Conservation (phyloP, 257 asterid genomes). For the Solanum bukasovii region DNA sequence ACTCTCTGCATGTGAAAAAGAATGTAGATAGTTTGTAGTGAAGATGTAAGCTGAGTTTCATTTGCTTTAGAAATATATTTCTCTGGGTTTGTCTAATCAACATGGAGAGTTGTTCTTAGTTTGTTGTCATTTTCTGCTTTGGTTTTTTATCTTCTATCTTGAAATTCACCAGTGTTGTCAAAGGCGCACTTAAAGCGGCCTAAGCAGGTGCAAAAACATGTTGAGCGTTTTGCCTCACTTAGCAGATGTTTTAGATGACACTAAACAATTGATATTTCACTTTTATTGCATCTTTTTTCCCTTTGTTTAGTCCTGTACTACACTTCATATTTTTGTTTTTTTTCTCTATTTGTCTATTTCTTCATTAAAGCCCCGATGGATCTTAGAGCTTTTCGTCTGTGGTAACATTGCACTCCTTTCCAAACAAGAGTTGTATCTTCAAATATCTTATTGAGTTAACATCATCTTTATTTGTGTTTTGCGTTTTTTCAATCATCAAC, state of each 20-base stretch:
- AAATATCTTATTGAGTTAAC: neutral
- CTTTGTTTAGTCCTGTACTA: neutral
- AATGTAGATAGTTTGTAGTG: neutral
- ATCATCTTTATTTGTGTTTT: neutral
- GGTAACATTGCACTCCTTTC: neutral
- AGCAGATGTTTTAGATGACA: neutral
- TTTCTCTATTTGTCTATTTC: neutral
- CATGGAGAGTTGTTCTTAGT: neutral
- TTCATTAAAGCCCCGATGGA: neutral
- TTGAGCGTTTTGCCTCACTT: neutral
- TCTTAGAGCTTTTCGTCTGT: neutral
- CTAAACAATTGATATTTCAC: neutral
- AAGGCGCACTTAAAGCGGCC: conserved; percentile 28
- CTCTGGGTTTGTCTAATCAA: neutral
- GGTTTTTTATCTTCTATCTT: neutral
- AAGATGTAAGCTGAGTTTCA: neutral
- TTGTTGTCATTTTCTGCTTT: neutral
- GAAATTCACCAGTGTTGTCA: conserved; percentile 8
- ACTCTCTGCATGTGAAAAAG: neutral
- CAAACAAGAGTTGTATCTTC: neutral
- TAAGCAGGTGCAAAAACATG: neutral
- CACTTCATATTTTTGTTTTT: neutral
- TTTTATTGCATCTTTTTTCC: neutral
- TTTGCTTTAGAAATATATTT: neutral
- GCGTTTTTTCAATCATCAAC: neutral